phyloP scores from a whole-genome alignment of 148 eudicot genomes.

The Rhododendron simsii region DNA sequence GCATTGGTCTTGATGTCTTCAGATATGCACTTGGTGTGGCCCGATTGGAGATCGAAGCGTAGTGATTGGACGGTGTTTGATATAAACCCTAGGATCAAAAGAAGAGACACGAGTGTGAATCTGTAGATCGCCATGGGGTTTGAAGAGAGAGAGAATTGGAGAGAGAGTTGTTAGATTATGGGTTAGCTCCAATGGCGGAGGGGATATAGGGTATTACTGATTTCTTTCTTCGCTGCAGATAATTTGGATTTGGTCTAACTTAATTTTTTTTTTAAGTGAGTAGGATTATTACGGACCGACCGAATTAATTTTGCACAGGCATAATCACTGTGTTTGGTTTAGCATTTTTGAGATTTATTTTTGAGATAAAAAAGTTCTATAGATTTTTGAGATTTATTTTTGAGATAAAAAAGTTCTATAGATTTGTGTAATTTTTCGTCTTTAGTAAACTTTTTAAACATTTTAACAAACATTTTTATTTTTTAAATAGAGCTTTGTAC shows the following conservation, averaged over 20 bases:
- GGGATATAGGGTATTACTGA: background rate
- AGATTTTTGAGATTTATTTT: too few species aligned
- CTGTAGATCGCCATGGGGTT: constrained; percentile 14
- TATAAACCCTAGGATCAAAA: constrained; percentile 43
- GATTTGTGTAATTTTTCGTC: too few species aligned
- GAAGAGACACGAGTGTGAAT: constrained; percentile 15
- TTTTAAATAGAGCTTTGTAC: too few species aligned
- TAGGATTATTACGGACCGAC: too few species aligned
- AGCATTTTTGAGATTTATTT: too few species aligned
- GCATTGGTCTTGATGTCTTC: constrained; percentile 80
- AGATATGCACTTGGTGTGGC: constrained; percentile 83
- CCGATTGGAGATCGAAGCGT: constrained; percentile 80
- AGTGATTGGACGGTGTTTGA: constrained; percentile 38
- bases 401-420: too few species aligned
- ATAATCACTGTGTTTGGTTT: too few species aligned
- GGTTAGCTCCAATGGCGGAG: constrained; percentile 1
- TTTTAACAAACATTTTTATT: too few species aligned
- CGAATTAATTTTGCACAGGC: too few species aligned
- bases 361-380: too few species aligned
- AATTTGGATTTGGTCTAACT: background rate
- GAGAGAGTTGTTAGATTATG: background rate
- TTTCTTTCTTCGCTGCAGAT: background rate
- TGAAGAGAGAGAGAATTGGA: background rate
- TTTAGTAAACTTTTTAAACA: too few species aligned
- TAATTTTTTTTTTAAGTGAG: too few species aligned